Conservation (phyloP, 2,329 filamentous ascomycete species). For the Phialophora tarda region DNA sequence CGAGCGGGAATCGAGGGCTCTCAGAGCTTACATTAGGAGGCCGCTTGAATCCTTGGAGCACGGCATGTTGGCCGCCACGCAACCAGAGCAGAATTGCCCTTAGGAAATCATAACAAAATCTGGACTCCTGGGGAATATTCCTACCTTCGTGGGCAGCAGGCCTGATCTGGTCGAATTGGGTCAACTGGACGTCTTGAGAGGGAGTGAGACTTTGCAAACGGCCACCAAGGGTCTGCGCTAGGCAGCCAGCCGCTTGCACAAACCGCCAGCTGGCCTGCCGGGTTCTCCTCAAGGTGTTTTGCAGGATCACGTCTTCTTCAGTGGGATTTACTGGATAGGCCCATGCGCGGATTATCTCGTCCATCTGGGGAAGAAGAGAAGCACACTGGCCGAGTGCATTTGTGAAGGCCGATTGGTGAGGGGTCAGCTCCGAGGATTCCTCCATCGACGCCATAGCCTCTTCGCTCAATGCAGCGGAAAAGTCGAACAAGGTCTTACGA, state of each 20-base stretch:
- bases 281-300: slow-evolving; percentile 62
- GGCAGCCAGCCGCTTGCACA: slow-evolving; percentile 65
- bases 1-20: slow-evolving; percentile 58
- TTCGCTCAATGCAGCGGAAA: slow-evolving; percentile 45
- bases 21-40: slow-evolving; percentile 49
- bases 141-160: slow-evolving; percentile 52
- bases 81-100: slow-evolving; percentile 68
- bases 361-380: slow-evolving; percentile 61
- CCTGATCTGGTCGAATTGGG: slow-evolving; percentile 57
- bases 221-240: slow-evolving; percentile 63
- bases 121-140: slow-evolving; percentile 47
- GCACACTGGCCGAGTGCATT: slow-evolving; percentile 52
- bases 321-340: slow-evolving; percentile 64
- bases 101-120: slow-evolving; percentile 69
- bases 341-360: slow-evolving; percentile 62
- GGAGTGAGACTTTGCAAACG: slow-evolving; percentile 53
- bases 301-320: slow-evolving; percentile 58
- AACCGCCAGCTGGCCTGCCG: slow-evolving; percentile 64
- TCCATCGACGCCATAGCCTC: slow-evolving; percentile 44
- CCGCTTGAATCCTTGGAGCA: slow-evolving; percentile 63
- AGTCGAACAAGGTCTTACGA: slow-evolving; percentile 61
- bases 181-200: slow-evolving; percentile 47
- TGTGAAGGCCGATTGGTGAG: slow-evolving; percentile 49
- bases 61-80: slow-evolving; percentile 61
- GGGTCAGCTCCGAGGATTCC: slow-evolving; percentile 41